Percentiles rank a stretch among this genome's conserved stretches.
Evolutionary conservation across 768 basidiomycete species (phyloP).

Genomic region (Suillus plorans): DNA sequence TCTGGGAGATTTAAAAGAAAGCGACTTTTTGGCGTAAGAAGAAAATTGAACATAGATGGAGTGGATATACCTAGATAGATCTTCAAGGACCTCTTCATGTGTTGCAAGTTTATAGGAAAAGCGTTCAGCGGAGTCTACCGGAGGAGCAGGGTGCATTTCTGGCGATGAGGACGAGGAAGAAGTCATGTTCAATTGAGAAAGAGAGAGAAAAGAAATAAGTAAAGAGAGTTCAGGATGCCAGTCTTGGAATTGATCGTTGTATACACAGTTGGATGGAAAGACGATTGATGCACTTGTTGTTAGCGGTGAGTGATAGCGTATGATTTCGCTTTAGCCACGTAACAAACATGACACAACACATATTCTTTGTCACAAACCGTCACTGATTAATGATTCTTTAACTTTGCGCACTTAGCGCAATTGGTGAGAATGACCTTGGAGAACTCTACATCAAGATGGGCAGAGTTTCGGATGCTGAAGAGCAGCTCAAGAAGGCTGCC

Average conservation of each 20-base stretch:
- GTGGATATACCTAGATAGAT: constrained; percentile 72
- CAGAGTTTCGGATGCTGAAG: constrained; percentile 37
- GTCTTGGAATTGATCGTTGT: constrained; percentile 32
- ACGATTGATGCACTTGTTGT: constrained; percentile 27
- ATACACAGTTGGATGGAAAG: constrained; percentile 26
- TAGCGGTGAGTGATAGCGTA: constrained; percentile 16
- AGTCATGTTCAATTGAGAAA: constrained; percentile 47
- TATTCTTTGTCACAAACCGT: too few relatives aligned
- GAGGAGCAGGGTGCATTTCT: constrained; percentile 57
- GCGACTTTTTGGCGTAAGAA: constrained; percentile 52
- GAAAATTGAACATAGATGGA: constrained; percentile 9
- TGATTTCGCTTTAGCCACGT: constrained; percentile 8
- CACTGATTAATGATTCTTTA: constrained; percentile 13
- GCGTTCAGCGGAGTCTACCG: constrained; percentile 37
- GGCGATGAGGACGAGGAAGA: constrained; percentile 80
- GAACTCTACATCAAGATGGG: constrained; percentile 35
- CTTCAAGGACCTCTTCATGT: constrained; percentile 86
- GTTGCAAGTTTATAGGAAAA: constrained; percentile 69
- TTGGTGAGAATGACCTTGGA: constrained; percentile 31
- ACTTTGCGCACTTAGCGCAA: constrained; percentile 24
- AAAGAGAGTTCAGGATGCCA: constrained; percentile 29
- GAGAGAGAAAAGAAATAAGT: constrained; percentile 26
- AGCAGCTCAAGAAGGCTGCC: constrained; percentile 32
- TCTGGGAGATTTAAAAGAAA: constrained; percentile 96
- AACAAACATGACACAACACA: constrained; percentile 26